phyloP scores from a whole-genome alignment of 2,329 filamentous ascomycete genomes.

The Xenosphaeropsis pyriputrescens region DNA sequence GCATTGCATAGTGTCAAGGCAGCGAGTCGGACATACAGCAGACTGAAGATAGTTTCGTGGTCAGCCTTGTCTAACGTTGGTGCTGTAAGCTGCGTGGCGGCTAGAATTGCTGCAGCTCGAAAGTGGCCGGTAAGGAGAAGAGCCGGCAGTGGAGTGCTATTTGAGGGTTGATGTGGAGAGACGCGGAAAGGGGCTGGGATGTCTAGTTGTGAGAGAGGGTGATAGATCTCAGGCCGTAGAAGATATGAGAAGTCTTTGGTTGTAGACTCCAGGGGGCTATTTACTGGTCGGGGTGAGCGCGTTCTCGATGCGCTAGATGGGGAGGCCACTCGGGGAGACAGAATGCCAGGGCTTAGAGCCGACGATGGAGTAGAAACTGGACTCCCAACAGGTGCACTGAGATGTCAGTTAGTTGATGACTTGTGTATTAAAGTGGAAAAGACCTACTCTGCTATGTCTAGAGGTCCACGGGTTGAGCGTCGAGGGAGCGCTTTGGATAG shows the following conservation, averaged over 20 bases:
- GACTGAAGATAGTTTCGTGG: slow-evolving; percentile 51
- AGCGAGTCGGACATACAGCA: slow-evolving; percentile 70
- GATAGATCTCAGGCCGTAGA: slow-evolving; percentile 68
- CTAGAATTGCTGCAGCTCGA: slow-evolving; percentile 58
- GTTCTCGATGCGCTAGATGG: not conserved
- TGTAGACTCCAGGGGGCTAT: slow-evolving; percentile 13
- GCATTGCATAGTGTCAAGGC: slow-evolving; percentile 71
- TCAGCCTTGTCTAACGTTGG: slow-evolving; percentile 30
- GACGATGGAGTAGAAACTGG: slow-evolving; percentile 9
- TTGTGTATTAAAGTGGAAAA: slow-evolving; percentile 1
- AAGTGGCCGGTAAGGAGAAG: slow-evolving; percentile 66
- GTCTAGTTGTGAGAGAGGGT: slow-evolving; percentile 53
- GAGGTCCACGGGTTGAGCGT: slow-evolving; percentile 62
- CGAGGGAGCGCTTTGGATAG: slow-evolving; percentile 26
- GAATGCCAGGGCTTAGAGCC: slow-evolving; percentile 3
- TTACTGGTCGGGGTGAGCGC: slow-evolving; percentile 9
- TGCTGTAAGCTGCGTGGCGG: slow-evolving; percentile 41
- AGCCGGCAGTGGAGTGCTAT: slow-evolving; percentile 48
- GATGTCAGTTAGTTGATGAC: slow-evolving; percentile 6
- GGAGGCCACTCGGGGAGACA: slow-evolving; percentile 2
- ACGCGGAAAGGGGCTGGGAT: slow-evolving; percentile 53
- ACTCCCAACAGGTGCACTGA: not conserved
- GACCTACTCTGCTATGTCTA: slow-evolving; percentile 62
- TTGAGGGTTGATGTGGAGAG: slow-evolving; percentile 45
- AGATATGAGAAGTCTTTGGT: slow-evolving; percentile 67